Percentiles rank a stretch among this genome's conserved stretches.
phyloP scores from a whole-genome alignment of 257 asterid genomes.

The Agastache rugosa region DNA sequence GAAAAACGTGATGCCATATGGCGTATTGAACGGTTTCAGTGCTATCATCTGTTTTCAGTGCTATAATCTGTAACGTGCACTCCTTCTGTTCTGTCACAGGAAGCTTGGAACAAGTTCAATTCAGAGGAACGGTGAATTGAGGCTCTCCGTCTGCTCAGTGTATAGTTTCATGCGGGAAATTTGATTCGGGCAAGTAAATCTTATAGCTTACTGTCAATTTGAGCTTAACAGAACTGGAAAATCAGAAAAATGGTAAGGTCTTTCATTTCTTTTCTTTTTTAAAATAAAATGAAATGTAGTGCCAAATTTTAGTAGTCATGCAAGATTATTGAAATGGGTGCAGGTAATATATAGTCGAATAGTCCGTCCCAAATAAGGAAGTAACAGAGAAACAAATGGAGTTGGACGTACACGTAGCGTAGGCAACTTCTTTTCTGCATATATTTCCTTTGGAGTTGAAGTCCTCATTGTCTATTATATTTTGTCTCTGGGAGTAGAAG shows the following conservation, averaged over 20 bases:
- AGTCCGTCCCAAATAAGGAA: neutral
- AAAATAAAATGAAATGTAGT: neutral
- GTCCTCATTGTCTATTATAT: neutral
- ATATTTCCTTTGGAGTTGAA: conserved; percentile 4
- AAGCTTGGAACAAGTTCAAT: conserved; percentile 94
- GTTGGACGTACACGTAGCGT: neutral
- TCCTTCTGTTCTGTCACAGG: conserved; percentile 55
- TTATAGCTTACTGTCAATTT: conserved; percentile 13
- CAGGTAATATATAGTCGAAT: neutral
- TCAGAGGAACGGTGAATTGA: conserved; percentile 75
- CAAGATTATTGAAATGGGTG: neutral
- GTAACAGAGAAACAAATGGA: conserved; percentile 8
- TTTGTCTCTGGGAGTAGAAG: neutral
- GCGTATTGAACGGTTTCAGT: neutral
- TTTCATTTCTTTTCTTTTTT: neutral
- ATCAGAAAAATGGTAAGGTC: too few relatives aligned
- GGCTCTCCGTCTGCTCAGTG: conserved; percentile 31
- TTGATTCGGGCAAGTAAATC: conserved; percentile 34
- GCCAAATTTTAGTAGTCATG: neutral
- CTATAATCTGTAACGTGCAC: conserved; percentile 19
- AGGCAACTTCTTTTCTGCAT: neutral
- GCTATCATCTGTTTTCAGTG: conserved; percentile 17
- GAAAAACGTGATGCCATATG: neutral
- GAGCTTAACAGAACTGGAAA: conserved; percentile 11
- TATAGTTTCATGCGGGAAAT: conserved; percentile 30